Conservation (phyloP, 441 rosid species). For the Bocquillonia castaneifolia region DNA sequence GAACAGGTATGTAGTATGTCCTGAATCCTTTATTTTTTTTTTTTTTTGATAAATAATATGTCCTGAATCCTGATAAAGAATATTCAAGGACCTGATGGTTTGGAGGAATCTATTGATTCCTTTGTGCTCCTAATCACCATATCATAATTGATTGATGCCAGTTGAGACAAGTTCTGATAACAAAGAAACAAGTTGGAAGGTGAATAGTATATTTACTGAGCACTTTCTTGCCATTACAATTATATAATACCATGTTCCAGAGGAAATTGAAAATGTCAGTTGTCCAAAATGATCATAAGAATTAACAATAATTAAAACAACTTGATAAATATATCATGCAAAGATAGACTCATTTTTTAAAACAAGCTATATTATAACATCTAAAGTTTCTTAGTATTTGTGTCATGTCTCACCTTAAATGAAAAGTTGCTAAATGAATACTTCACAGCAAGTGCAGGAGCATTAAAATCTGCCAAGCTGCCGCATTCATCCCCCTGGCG, state of each 20-base stretch:
- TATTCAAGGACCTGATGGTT: constrained; percentile 37
- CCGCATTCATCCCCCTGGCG: constrained; percentile 83
- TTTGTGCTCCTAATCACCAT: constrained; percentile 55
- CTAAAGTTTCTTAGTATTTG: background rate
- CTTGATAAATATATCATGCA: background rate
- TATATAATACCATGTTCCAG: background rate
- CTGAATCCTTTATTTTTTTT: no score
- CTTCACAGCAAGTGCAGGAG: constrained; percentile 59
- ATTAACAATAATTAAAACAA: background rate
- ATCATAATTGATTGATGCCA: constrained; percentile 92
- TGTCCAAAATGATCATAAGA: background rate
- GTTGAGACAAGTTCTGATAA: constrained; percentile 80
- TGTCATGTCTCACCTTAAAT: constrained; percentile 58
- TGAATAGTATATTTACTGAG: background rate
- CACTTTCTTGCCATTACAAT: background rate
- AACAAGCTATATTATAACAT: background rate
- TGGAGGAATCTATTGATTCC: constrained; percentile 53
- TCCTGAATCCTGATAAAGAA: constrained; percentile 5
- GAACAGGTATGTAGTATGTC: background rate
- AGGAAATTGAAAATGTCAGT: background rate
- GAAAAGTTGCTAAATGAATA: constrained; percentile 98
- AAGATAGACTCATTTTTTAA: background rate
- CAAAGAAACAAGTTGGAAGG: constrained; percentile 16
- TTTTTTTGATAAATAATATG: no score
- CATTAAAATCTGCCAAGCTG: constrained; percentile 68